Conservation (phyloP, 2,329 filamentous ascomycete species). For the Fusarium buxicola region DNA sequence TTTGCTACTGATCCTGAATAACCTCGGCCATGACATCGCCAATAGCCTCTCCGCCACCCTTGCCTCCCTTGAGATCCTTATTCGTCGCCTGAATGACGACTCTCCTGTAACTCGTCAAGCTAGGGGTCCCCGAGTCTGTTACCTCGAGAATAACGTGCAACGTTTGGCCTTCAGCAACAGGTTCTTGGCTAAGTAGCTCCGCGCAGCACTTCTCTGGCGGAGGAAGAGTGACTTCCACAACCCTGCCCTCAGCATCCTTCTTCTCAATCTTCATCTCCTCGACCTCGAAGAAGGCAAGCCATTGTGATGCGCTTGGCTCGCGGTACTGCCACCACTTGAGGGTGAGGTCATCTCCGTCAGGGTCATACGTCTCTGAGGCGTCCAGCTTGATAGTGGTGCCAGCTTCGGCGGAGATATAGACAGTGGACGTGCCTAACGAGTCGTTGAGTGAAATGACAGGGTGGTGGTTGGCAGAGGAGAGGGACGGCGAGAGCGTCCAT, state of each 20-base stretch:
- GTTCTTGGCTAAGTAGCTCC: constrained; percentile 50
- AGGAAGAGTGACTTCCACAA: constrained; percentile 54
- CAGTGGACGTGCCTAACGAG: constrained; percentile 50
- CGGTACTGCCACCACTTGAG: constrained; percentile 64
- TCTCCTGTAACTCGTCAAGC: constrained; percentile 60
- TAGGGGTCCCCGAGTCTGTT: constrained; percentile 55
- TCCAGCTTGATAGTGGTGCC: constrained; percentile 55
- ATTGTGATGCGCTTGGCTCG: constrained; percentile 54
- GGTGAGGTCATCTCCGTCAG: constrained; percentile 55
- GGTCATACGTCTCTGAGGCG: constrained; percentile 59
- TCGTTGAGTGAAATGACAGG: constrained; percentile 58
- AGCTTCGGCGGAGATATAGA: constrained; percentile 55
- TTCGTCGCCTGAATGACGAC: constrained; percentile 53
- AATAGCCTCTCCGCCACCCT: constrained; percentile 26
- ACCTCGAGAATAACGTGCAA: constrained; percentile 64
- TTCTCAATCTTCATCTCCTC: constrained; percentile 47
- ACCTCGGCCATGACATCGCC: constrained; percentile 16
- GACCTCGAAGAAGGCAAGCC: constrained; percentile 52
- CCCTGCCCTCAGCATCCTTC: constrained; percentile 27
- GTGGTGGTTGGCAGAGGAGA: constrained; percentile 56
- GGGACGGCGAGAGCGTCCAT: constrained; percentile 50
- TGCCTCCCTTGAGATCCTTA: constrained; percentile 44
- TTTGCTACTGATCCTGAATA: neutral
- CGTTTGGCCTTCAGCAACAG: constrained; percentile 55
- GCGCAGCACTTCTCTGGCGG: constrained; percentile 52